Evolutionary conservation across 257 asterid genomes (phyloP), one percentile per base, ranked within the genome.

Genomic region (Lycium ferocissimum): DNA sequence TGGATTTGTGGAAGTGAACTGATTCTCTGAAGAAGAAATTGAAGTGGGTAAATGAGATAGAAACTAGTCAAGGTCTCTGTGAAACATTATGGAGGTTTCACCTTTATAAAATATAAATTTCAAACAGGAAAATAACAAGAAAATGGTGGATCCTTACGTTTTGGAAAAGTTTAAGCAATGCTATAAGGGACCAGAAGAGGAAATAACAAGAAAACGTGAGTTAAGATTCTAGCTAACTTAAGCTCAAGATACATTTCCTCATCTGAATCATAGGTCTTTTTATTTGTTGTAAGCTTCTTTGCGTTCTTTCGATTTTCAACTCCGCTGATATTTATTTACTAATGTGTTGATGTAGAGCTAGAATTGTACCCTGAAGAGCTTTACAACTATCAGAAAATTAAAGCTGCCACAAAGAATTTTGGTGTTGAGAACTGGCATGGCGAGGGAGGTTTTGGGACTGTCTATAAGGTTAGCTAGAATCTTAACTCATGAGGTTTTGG

Each of bases 281-380:
- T 26, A 37, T 37, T 69, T 69, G 76, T 37, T 13, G 76, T 69
- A 37, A 15, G 51, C 51, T 69, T 69, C 76, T 69, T 69, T 67
- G 14, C 49, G 7, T 67, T 67, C 12, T 49, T 49, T 37, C 20
- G 35, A 12, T 69, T 69, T 67, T 15, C 22, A 12, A 79, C 22
- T 79, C 45, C 8, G 17, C 82, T 76, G 83, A 79, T 33, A 26
- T 8, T 26, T 38, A 9, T 79, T 18, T 54, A 79, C 51, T 56
- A 15, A 54, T 79, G 83, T 70, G 53, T n/a, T 15, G 26, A 70
- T 70, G 38, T 70, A 38, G 53, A 17, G 53, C 33, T 3, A 70
- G 78, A 70, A 70, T 35, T 79, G 53, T 79, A 79, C 49, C 83
- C 83, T 35, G 83, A 67, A 51, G 83, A 67, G 9, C 83, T 79